phyloP scores from a whole-genome alignment of 208 protist genomes.

The Strigomonas culicis region DNA sequence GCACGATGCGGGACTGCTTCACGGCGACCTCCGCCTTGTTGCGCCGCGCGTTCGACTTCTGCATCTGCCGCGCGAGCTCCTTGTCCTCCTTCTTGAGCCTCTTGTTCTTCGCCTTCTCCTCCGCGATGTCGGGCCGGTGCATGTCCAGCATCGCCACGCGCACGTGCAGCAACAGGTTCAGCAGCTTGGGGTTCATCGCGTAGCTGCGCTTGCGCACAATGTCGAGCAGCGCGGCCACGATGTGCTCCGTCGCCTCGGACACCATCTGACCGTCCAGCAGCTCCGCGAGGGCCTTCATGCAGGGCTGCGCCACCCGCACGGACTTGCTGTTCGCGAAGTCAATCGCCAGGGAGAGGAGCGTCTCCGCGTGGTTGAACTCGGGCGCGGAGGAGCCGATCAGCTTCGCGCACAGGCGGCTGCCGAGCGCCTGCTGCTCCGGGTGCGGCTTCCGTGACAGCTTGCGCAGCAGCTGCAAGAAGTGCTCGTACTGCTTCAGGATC shows the following conservation, averaged over 20 bases:
- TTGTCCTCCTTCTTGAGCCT: conserved; percentile 89
- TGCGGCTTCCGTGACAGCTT: conserved; percentile 81
- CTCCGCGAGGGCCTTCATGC: conserved; percentile 65
- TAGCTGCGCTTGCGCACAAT: conserved; percentile 91
- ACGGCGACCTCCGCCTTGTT: conserved; percentile 81
- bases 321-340: conserved; percentile 89
- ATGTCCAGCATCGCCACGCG: conserved; percentile 91
- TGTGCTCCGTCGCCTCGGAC: conserved; percentile 78
- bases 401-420: conserved; percentile 80
- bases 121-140: conserved; percentile 82
- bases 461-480: conserved; percentile 90
- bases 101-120: conserved; percentile 92
- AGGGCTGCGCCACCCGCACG: conserved; percentile 81
- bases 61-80: conserved; percentile 88
- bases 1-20: conserved; percentile 86
- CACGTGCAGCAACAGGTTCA: conserved; percentile 86
- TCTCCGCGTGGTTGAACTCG: conserved; percentile 89
- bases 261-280: conserved; percentile 87
- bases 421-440: conserved; percentile 91
- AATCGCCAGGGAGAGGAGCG: conserved; percentile 68
- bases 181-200: conserved; percentile 90
- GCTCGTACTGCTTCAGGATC: conserved; percentile 87
- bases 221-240: conserved; percentile 70
- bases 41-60: conserved; percentile 87
- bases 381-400: conserved; percentile 65